These are phyloP conservation scores for Citrus glauca DNA, from an alignment of 345 rosid genomes.

Conservation along the genomic window DNA sequence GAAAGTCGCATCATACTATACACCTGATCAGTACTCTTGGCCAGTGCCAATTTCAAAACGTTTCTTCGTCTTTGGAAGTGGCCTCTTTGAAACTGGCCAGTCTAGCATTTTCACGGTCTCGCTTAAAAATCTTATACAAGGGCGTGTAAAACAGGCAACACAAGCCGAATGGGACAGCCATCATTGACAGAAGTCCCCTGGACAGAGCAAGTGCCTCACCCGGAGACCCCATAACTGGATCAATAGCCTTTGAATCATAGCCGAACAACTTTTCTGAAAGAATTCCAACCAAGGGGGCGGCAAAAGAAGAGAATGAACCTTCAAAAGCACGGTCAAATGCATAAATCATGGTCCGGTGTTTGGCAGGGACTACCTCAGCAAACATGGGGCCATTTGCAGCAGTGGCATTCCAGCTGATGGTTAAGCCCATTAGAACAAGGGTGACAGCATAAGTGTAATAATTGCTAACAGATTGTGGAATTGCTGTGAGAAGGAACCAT, in stretches of 20 bases:
- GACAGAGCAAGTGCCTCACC: conserved; percentile 75
- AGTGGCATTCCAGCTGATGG: conserved; percentile 86
- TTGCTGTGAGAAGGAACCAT: conserved; percentile 57
- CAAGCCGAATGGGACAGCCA: conserved; percentile 81
- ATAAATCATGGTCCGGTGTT: conserved; percentile 90
- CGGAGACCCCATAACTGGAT: conserved; percentile 58
- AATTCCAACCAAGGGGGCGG: conserved; percentile 96
- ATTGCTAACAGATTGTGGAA: conserved; percentile 70
- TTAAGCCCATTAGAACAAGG: conserved; percentile 76
- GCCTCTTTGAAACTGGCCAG: conserved; percentile 38
- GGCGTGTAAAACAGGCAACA: conserved; percentile 90
- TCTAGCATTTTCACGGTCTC: conserved; percentile 68
- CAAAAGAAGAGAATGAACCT: conserved; percentile 85
- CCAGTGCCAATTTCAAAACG: conserved; percentile 23
- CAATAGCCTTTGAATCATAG: conserved; percentile 66
- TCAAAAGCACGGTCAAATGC: conserved; percentile 93
- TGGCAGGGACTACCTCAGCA: conserved; percentile 90
- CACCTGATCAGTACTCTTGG: not conserved
- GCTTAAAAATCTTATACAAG: conserved; percentile 53
- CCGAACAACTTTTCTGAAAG: conserved; percentile 82
- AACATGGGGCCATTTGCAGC: conserved; percentile 92
- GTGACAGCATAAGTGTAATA: conserved; percentile 58
- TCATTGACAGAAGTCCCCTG: conserved; percentile 85
- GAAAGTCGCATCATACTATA: not conserved
- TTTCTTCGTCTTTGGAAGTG: conserved; percentile 52